Conservation (phyloP, 257 asterid species). For the Solanum dulcamara region DNA sequence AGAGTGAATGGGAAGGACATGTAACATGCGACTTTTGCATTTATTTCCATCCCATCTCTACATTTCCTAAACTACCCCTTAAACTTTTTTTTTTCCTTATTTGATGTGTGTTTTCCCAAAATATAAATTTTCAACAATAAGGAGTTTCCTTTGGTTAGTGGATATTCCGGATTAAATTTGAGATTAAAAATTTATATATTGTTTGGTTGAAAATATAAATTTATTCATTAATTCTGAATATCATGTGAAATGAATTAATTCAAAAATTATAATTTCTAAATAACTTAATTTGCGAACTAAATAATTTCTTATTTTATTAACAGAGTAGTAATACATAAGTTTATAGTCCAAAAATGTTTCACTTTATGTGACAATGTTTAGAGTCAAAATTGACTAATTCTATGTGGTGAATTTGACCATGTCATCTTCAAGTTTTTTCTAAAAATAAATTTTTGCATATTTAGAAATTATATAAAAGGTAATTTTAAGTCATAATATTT, state of each 20-base stretch:
- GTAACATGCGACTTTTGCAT: not conserved
- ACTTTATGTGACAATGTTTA: not conserved
- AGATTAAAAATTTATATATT: not conserved
- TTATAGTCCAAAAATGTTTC: not conserved
- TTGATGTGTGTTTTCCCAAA: not conserved
- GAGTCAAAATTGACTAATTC: not conserved
- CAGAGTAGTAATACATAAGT: not conserved
- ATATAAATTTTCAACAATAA: not conserved
- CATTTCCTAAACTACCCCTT: not conserved
- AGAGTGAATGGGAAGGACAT: slow-evolving; percentile 1
- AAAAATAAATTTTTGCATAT: not conserved
- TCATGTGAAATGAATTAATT: too few species aligned
- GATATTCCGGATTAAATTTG: not conserved
- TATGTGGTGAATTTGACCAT: fast-evolving
- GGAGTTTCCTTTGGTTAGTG: not conserved
- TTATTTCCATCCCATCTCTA: not conserved
- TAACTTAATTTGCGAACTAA: not conserved
- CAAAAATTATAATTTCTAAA: not conserved
- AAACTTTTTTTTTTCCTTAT: too few species aligned
- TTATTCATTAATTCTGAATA: too few species aligned
- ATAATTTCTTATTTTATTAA: not conserved
- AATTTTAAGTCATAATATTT: not conserved
- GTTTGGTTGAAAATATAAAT: not conserved
- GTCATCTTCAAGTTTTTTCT: not conserved
- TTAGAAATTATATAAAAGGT: not conserved